phyloP scores from a whole-genome alignment of 176 grass and related monocot genomes.

The Cenchrus americanus region DNA sequence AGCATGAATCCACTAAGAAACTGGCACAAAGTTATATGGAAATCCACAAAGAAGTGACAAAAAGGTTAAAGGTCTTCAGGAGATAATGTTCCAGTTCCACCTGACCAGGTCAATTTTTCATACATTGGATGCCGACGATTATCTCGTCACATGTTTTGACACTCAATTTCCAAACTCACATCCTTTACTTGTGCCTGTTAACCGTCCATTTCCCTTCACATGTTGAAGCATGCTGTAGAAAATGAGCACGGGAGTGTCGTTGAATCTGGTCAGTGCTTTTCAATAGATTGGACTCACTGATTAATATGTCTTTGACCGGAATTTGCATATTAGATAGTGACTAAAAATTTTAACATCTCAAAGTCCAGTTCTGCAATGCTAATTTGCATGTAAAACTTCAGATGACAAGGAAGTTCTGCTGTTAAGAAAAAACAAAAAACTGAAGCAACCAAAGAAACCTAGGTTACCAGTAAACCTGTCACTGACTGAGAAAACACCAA shows the following conservation, averaged over 20 bases:
- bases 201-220: neutral
- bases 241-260: neutral
- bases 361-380: conserved; percentile 9
- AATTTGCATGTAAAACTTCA: conserved; percentile 4
- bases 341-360: neutral
- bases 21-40: neutral
- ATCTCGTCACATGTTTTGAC: conserved; percentile 29
- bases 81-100: conserved; percentile 1
- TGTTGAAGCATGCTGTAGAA: conserved; percentile 12
- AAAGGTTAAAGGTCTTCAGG: neutral
- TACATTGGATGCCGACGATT: neutral
- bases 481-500: neutral
- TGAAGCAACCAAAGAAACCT: neutral
- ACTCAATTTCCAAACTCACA: neutral
- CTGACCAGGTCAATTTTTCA: conserved; percentile 10
- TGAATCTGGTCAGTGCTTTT: conserved; percentile 25
- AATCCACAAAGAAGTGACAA: neutral
- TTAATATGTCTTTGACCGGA: neutral
- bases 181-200: neutral
- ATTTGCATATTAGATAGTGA: conserved; percentile 18
- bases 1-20: conserved; percentile 24
- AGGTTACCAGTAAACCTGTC: neutral
- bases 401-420: neutral
- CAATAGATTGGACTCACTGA: neutral
- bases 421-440: conserved; percentile 5